Base-by-base conservation (phyloP, 2,329 filamentous ascomycete genomes). In the Colletotrichum scovillei region DNA sequence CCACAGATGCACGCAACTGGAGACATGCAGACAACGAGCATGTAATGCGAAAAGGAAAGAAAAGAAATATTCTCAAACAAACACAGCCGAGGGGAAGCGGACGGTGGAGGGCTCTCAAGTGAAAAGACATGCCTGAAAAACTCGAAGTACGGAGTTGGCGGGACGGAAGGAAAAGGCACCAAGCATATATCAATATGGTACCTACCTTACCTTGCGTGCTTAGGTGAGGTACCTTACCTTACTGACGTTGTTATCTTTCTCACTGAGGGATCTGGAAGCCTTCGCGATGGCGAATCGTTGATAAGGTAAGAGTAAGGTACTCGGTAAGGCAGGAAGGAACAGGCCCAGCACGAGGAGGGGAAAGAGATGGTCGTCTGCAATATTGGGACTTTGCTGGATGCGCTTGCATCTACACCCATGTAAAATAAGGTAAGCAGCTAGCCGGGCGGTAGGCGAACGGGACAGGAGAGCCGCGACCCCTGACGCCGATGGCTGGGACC, bases 391-490 rank as follows among this genome's bases (percentile, higher is more conserved):
- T 49, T 4, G 42, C 42, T 49, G 19, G 42, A 49, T 19, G 42
- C 42, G 19, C 42, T 53, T 63, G 49, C 26, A 56, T 19, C 7
- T 69, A 19, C 28, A 32, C 62, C 68, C 68, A 67, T 26, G 55
- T 26, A 56, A 60, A 53, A 63, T 38, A 49, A 8, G 63, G 42
- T 49, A 22, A 49, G 67, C 46, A 70, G 35, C 38, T 64, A 70
- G 55, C 70, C 70, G 70, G 65, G 62, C 16, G 22, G 32, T 56
- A 73, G 70, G 70, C 67, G 67, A 73, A n/a, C 70, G 67, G 70
- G 60, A 70, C 30, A 32, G 30, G 38, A 46, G 42, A 70, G 60
- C 67, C 70, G 70, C 12, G 16, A 52, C 24, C 66, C 65, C 32
- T 69, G 69, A 55, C 66, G 63, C 59, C 42, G 65, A 57, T 69